Base-by-base conservation (phyloP, 805 yeast species). In the Barnettozyma californica region DNA sequence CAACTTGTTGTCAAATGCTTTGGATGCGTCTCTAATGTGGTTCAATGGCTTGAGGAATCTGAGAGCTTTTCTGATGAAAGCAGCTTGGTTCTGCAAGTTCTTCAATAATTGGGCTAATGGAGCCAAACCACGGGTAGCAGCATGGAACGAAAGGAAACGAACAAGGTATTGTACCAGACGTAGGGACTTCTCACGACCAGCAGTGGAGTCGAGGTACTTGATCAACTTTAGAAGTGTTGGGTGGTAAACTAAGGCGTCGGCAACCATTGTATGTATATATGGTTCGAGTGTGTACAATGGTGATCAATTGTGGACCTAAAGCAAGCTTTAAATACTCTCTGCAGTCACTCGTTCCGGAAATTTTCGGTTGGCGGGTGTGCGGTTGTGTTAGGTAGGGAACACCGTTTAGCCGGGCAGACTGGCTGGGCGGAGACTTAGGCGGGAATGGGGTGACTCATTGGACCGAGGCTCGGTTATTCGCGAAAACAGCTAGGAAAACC, bases 161-260 rank as follows among this genome's bases (percentile, higher is more conserved):
- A 88, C 77, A 55, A 87, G 74, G 69, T 91, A 91, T 56, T 92
- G 96, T 43, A 87, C 76, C 47, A 85, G 68, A 57, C 97, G 82
- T 60, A 87, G 74, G 13, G 83, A 66, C 70, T 90, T 90, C 63
- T 90, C 97, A 57, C 96, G 76, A 50, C 92, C 92, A 37, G 83
- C 78, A 16, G 84, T 73, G 43, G 80, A 67, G 60, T 86, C 89
- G 53, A 85, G 70, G 62, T 82, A 83, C 59, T 71, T 76, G 64
- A 85, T 69, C 35, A 84, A 64, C 56, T 80, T 84, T 49, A 74
- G 67, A 45, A 84, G 65, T 2, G 87, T 72, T 14, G 96, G 96
- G 68, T 86, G 96, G 64, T 82, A 83, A 43, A 84, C 74, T 35
- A 86, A 59, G 5, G 85, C 70, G 62, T 86, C 89, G 52, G 73